A percentile compares a stretch with the other conserved stretches of the same genome.
phyloP scores from a whole-genome alignment of 768 basidiomycete species.

The Lyophyllum atratum region DNA sequence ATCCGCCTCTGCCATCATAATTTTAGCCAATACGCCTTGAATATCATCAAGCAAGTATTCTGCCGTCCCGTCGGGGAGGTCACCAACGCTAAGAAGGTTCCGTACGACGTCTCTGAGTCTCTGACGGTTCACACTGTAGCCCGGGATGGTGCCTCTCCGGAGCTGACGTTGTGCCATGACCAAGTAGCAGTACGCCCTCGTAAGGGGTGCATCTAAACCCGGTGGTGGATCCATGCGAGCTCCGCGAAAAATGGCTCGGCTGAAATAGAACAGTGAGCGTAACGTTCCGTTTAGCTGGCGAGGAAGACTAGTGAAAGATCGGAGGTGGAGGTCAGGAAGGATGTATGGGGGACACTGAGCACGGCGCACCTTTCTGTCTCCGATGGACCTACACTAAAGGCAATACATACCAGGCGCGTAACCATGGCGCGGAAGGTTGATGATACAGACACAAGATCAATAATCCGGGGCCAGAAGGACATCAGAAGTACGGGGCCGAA shows the following conservation, averaged over 20 bases:
- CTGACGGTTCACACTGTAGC: background rate
- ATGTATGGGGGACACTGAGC: background rate
- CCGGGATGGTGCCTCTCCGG: background rate
- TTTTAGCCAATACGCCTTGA: background rate
- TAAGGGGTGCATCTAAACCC: background rate
- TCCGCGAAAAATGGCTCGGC: background rate
- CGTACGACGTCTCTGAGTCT: background rate
- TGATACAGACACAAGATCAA: constrained; percentile 7
- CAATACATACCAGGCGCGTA: constrained; percentile 6
- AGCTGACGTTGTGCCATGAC: constrained; percentile 1
- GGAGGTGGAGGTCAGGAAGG: background rate
- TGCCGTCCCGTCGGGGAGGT: background rate
- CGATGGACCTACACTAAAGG: constrained; percentile 6
- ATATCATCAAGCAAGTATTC: background rate
- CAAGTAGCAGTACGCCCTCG: constrained; percentile 4
- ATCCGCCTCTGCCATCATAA: background rate
- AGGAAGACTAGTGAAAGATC: background rate
- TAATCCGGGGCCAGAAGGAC: constrained; percentile 6
- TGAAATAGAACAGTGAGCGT: constrained; percentile 7
- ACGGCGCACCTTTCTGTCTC: constrained; percentile 5
- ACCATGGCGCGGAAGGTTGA: constrained; percentile 8
- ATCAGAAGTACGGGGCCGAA: constrained; percentile 3
- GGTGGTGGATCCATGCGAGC: constrained; percentile 1
- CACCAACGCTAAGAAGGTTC: background rate
- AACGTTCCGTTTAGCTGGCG: constrained; percentile 5